phyloP scores from a whole-genome alignment of 768 basidiomycete species.

The Leccinum uliginosum region DNA sequence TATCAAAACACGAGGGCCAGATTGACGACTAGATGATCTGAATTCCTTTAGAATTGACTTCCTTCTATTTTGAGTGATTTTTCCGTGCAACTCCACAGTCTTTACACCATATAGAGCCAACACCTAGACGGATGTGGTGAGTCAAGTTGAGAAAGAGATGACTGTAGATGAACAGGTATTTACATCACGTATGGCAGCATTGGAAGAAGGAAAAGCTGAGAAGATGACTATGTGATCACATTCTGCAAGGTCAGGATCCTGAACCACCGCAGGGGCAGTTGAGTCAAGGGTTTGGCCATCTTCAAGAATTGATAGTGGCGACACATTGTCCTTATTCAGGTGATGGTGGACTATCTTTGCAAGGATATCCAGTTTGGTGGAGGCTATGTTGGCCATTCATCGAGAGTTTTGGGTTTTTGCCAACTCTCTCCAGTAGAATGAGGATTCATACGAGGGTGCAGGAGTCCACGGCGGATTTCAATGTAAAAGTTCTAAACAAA shows the following conservation, averaged over 20 bases:
- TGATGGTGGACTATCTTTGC: neutral
- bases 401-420: neutral
- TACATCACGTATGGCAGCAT: neutral
- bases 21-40: too few relatives aligned
- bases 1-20: too few relatives aligned
- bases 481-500: constrained; percentile 1
- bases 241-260: neutral
- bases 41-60: too few relatives aligned
- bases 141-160: too few relatives aligned
- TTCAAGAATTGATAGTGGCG: neutral
- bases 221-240: neutral
- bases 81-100: too few relatives aligned
- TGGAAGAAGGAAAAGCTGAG: neutral
- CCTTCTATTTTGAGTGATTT: too few relatives aligned
- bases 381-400: neutral
- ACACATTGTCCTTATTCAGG: neutral
- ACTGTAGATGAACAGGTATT: too few relatives aligned
- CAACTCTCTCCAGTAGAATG: neutral
- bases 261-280: too few relatives aligned
- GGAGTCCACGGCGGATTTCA: neutral
- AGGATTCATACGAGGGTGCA: constrained; percentile 4
- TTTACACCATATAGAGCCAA: too few relatives aligned
- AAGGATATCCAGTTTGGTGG: neutral
- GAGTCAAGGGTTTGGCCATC: neutral
- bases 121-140: too few relatives aligned